Evolutionary conservation across 176 grass and related monocot genomes (phyloP).

Genomic region (Elymus sibiricus): DNA sequence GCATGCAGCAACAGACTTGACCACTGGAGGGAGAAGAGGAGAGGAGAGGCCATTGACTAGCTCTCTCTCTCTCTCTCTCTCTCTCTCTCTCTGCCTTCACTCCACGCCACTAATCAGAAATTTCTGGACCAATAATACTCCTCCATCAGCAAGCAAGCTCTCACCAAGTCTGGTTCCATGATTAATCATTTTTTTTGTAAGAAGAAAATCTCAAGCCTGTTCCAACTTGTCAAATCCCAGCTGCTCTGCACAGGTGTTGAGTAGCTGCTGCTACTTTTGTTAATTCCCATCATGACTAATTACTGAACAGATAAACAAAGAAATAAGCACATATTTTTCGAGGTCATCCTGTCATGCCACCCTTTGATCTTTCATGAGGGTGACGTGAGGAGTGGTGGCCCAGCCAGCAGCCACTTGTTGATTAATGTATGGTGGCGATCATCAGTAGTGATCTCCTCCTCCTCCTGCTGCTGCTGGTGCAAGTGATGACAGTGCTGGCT

Average conservation of each 20-base stretch:
- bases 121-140: neutral
- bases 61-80: neutral
- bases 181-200: neutral
- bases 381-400: slow-evolving; percentile 28
- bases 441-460: neutral
- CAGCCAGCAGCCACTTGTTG: neutral
- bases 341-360: neutral
- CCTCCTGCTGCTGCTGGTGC: neutral
- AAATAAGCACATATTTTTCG: neutral
- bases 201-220: neutral
- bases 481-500: neutral
- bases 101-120: slow-evolving; percentile 31
- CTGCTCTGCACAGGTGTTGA: neutral
- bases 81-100: slow-evolving; percentile 1
- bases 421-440: neutral
- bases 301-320: neutral
- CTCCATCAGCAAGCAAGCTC: neutral
- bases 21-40: too few relatives aligned
- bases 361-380: neutral
- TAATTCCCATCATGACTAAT: neutral
- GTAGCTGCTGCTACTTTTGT: neutral
- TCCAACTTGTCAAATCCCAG: neutral
- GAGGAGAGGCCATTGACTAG: slow-evolving; percentile 3
- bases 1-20: neutral
- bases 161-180: neutral